A percentile compares a stretch with the other conserved stretches of the same genome.
These are phyloP conservation scores for Heritiera fomes DNA, from an alignment of 345 rosid species.

Conservation along the genomic window DNA sequence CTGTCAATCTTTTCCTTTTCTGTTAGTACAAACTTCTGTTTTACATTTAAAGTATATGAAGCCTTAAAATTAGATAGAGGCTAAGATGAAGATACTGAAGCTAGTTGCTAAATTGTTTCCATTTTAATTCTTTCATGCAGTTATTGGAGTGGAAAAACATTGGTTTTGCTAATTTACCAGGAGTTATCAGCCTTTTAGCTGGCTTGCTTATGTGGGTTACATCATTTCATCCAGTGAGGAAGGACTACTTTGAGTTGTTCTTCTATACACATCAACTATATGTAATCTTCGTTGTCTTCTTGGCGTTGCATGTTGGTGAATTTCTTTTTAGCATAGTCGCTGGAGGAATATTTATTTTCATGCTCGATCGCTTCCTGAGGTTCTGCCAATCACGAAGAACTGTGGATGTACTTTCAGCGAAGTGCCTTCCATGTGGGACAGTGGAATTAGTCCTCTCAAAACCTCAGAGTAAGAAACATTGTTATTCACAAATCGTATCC, in stretches of 20 bases:
- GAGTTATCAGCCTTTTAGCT: conserved; percentile 75
- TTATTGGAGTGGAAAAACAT: conserved; percentile 53
- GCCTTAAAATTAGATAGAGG: neutral
- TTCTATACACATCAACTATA: conserved; percentile 94
- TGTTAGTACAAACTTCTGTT: neutral
- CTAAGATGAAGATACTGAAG: conserved; percentile 5
- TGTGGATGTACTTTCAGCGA: conserved; percentile 70
- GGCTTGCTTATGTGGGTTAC: conserved; percentile 93
- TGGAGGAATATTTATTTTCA: conserved; percentile 76
- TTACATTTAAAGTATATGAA: neutral
- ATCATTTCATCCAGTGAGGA: conserved; percentile 66
- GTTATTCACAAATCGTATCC: neutral
- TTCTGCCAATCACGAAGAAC: conserved; percentile 82
- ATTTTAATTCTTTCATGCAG: conserved; percentile 41
- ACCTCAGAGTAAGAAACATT: conserved; percentile 55
- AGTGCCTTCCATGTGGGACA: conserved; percentile 78
- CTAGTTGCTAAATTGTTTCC: neutral
- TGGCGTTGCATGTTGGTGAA: conserved; percentile 85
- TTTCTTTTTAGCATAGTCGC: conserved; percentile 67
- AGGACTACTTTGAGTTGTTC: conserved; percentile 75
- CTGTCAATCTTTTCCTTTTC: neutral
- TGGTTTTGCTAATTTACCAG: conserved; percentile 65
- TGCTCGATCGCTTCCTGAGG: conserved; percentile 87
- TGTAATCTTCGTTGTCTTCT: conserved; percentile 68
- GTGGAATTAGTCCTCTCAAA: conserved; percentile 69